Conservation (phyloP, 1,284 basidiomycete species). For the Puccinia polysora region DNA sequence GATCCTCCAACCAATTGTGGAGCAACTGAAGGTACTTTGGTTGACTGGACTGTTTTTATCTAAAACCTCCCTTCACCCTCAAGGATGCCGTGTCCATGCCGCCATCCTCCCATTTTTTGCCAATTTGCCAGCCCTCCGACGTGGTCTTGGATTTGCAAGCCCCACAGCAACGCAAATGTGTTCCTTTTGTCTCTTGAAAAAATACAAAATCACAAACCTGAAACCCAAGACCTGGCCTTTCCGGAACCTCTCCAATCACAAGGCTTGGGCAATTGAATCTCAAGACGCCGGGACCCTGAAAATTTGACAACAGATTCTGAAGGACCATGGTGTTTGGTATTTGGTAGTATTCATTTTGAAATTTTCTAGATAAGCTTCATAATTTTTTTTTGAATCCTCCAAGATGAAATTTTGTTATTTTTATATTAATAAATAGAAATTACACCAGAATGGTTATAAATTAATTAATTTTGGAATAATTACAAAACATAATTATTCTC, state of each 20-base stretch:
- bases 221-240: slow-evolving; percentile 11
- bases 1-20: slow-evolving; percentile 51
- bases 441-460: too few species aligned
- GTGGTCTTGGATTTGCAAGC: slow-evolving; percentile 40
- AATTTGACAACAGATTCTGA: background rate
- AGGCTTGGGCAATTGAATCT: slow-evolving; percentile 2
- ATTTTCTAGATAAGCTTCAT: too few species aligned
- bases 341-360: slow-evolving; percentile 33
- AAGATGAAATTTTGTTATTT: too few species aligned
- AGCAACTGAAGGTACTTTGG: slow-evolving; percentile 52
- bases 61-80: background rate
- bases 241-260: slow-evolving; percentile 10
- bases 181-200: slow-evolving; percentile 40
- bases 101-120: slow-evolving; percentile 38
- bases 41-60: slow-evolving; percentile 48
- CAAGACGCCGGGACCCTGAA: background rate
- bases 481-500: too few species aligned
- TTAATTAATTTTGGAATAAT: too few species aligned
- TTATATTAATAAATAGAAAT: too few species aligned
- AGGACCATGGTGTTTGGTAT: slow-evolving; percentile 30
- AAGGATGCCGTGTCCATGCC: background rate
- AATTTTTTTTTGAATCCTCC: too few species aligned
- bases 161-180: slow-evolving; percentile 40
- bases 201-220: slow-evolving; percentile 19
- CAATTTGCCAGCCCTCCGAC: slow-evolving; percentile 43